Conservation (phyloP, 2,329 filamentous ascomycete species). For the Penicillium sp. region DNA sequence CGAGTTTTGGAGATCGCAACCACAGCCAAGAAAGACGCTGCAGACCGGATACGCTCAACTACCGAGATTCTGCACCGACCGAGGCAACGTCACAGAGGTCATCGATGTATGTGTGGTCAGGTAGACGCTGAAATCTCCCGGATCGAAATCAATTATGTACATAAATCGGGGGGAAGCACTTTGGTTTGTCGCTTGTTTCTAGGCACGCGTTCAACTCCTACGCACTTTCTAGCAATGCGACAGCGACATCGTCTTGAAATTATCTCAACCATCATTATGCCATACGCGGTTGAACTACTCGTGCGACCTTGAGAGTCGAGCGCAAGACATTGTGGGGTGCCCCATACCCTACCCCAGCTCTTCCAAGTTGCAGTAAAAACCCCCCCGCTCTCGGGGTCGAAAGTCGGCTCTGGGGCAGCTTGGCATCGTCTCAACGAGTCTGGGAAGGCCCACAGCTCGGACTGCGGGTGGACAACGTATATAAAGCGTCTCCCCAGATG, state of each 20-base stretch:
- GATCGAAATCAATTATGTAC: too few relatives aligned
- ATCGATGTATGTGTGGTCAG: too few relatives aligned
- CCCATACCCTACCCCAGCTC: background rate
- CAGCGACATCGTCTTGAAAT: too few relatives aligned
- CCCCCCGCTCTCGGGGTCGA: background rate
- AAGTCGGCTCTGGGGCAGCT: slow-evolving; percentile 1
- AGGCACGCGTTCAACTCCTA: too few relatives aligned
- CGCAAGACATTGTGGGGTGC: background rate
- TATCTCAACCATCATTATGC: too few relatives aligned
- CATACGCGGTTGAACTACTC: too few relatives aligned
- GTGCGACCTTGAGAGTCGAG: too few relatives aligned
- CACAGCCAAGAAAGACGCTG: background rate
- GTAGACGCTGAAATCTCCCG: too few relatives aligned
- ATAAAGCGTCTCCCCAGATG: background rate
- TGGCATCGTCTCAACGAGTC: background rate
- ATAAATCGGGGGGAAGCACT: too few relatives aligned
- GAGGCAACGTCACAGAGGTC: background rate
- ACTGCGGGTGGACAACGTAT: background rate
- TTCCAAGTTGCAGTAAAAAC: background rate
- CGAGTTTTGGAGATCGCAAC: background rate
- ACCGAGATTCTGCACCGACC: background rate
- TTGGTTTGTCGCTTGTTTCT: too few relatives aligned
- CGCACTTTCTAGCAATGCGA: too few relatives aligned
- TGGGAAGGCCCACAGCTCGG: background rate
- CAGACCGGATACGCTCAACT: background rate